Evolutionary conservation across 2,329 filamentous ascomycete species (phyloP).

Genomic region (Trichoderma hamatum): DNA sequence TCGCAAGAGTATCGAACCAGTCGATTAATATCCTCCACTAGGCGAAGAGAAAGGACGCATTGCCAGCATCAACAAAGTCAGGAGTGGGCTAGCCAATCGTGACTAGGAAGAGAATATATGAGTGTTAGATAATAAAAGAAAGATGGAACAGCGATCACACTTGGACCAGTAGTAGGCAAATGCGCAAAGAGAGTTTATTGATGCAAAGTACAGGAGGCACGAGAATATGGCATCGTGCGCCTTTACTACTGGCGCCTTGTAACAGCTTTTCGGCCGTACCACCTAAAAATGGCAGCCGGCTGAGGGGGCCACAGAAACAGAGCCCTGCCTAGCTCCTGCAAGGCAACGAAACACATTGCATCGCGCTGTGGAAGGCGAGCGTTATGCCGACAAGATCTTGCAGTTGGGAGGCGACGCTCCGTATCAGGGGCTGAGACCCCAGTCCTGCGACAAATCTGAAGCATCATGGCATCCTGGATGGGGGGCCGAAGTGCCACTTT

Average conservation of each 20-base stretch:
- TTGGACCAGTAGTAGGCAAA: background rate
- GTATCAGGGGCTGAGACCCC: slow-evolving; percentile 38
- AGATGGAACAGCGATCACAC: background rate
- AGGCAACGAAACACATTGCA: slow-evolving; percentile 27
- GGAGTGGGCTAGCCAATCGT: slow-evolving; percentile 1
- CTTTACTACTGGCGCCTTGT: slow-evolving; percentile 4
- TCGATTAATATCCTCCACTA: background rate
- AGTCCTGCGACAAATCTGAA: slow-evolving; percentile 53
- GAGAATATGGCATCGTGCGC: background rate
- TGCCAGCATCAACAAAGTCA: background rate
- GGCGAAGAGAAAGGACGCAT: slow-evolving; percentile 5
- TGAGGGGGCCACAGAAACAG: slow-evolving; percentile 16
- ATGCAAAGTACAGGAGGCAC: background rate
- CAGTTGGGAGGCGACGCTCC: slow-evolving; percentile 28
- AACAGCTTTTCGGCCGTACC: slow-evolving; percentile 20
- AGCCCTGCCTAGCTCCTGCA: slow-evolving; percentile 15
- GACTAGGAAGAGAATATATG: background rate
- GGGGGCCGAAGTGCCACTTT: slow-evolving; percentile 26
- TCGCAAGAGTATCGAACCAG: background rate
- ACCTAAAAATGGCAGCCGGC: slow-evolving; percentile 11
- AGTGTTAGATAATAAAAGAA: background rate
- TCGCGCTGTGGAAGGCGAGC: slow-evolving; percentile 27
- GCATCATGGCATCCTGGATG: slow-evolving; percentile 39
- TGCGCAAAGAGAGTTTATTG: background rate
- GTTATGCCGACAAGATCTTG: slow-evolving; percentile 16